Conservation (phyloP, 257 asterid species). For the Solanum medicagineum region DNA sequence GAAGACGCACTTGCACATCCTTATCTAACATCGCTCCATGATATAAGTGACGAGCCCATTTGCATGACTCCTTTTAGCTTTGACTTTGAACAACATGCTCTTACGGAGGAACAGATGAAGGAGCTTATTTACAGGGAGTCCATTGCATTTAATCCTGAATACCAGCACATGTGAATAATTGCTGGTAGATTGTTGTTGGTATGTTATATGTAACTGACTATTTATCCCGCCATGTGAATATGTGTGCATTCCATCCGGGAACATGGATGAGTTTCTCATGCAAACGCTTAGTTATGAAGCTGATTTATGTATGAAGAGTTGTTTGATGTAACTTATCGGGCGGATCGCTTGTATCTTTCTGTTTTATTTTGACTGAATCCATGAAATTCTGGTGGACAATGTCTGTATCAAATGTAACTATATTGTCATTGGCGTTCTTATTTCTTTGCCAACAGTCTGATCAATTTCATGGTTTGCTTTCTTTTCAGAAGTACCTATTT, state of each 20-base stretch:
- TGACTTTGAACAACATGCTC: conserved; percentile 90
- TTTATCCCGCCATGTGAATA: conserved; percentile 4
- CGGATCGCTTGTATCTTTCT: neutral
- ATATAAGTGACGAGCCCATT: conserved; percentile 87
- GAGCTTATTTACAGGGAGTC: conserved; percentile 91
- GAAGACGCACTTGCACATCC: conserved; percentile 93
- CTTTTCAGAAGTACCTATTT: neutral
- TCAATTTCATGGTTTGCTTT: neutral
- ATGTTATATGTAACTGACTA: neutral
- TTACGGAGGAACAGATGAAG: conserved; percentile 96
- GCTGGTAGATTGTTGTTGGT: conserved; percentile 2
- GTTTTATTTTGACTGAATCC: neutral
- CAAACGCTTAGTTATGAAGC: neutral
- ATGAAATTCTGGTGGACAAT: neutral
- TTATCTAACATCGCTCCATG: conserved; percentile 84
- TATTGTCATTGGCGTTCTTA: neutral
- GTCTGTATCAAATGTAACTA: neutral
- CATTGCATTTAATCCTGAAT: conserved; percentile 82
- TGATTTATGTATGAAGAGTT: conserved; percentile 1
- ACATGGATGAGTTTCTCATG: conserved; percentile 1
- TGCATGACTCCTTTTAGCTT: conserved; percentile 74
- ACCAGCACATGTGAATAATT: conserved; percentile 46
- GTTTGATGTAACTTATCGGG: conserved; percentile 3
- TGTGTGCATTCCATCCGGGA: neutral
- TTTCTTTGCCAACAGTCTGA: neutral